Conservation (phyloP, 345 rosid species). For the Arabis hirsuta region DNA sequence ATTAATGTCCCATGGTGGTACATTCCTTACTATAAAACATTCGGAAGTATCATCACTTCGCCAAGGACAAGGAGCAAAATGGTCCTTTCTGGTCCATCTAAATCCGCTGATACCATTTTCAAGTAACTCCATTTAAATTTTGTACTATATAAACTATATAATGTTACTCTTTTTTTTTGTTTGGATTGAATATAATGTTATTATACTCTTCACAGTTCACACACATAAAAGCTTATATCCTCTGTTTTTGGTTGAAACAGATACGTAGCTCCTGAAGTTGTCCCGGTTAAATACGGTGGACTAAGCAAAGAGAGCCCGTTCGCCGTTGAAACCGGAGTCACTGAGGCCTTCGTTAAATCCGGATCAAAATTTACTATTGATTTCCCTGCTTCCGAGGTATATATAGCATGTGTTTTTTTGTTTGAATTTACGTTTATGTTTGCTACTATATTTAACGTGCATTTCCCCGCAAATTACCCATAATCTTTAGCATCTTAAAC, state of each 20-base stretch:
- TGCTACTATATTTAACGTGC: not conserved
- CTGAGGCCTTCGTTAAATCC: conserved; percentile 42
- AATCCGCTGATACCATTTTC: conserved; percentile 80
- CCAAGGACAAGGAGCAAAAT: conserved; percentile 96
- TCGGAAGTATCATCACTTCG: conserved; percentile 74
- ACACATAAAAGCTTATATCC: conserved; percentile 2
- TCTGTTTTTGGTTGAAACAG: conserved; percentile 31
- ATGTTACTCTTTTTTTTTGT: conserved; percentile 1
- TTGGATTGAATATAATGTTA: not conserved
- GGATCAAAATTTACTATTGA: conserved; percentile 42
- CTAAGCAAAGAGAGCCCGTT: conserved; percentile 44
- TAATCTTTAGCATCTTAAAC: not conserved
- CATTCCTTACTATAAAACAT: conserved; percentile 73
- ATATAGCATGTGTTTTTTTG: not conserved
- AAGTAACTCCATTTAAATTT: conserved; percentile 49
- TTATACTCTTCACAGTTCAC: not conserved
- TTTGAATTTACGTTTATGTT: not conserved
- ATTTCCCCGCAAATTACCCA: not conserved
- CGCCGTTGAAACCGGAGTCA: conserved; percentile 37
- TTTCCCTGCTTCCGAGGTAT: conserved; percentile 48
- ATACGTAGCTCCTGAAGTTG: conserved; percentile 45
- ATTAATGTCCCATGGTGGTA: conserved; percentile 99
- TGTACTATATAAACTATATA: not conserved
- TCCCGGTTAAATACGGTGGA: conserved; percentile 49
- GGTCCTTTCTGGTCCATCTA: conserved; percentile 81